These are phyloP conservation scores for Trichoderma sp. DNA, from an alignment of 2,329 filamentous ascomycete genomes.

Conservation along the genomic window DNA sequence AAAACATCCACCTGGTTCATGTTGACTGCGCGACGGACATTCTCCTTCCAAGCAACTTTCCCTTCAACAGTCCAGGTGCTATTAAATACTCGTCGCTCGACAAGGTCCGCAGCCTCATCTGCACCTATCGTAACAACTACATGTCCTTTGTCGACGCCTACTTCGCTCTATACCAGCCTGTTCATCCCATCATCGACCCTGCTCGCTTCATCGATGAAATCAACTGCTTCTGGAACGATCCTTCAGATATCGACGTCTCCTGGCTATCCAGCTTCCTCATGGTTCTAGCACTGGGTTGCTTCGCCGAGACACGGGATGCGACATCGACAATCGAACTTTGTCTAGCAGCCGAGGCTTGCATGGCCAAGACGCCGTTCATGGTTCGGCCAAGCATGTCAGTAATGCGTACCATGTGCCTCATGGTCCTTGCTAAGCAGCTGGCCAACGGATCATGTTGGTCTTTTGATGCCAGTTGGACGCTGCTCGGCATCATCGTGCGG, in stretches of 20 bases:
- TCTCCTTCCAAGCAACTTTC: constrained; percentile 1
- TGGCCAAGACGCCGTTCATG: constrained; percentile 25
- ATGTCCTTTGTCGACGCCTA: neutral
- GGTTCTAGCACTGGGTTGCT: constrained; percentile 22
- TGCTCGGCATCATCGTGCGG: neutral
- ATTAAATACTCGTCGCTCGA: neutral
- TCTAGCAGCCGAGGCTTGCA: constrained; percentile 26
- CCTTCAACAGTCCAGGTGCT: neutral
- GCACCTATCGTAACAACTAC: neutral
- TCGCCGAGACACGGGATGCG: neutral
- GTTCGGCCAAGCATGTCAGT: constrained; percentile 22
- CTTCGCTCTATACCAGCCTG: neutral
- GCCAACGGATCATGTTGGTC: constrained; percentile 21
- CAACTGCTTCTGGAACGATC: neutral
- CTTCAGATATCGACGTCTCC: neutral
- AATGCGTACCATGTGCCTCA: constrained; percentile 23
- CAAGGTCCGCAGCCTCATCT: neutral
- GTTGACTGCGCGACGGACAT: neutral
- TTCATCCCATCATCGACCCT: constrained; percentile 4
- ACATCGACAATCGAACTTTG: constrained; percentile 18
- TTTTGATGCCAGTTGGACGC: neutral
- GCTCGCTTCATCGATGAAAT: neutral
- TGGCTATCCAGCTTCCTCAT: constrained; percentile 23
- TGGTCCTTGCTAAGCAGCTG: constrained; percentile 23
- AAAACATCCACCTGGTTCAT: neutral